Conservation (phyloP, 2,329 filamentous ascomycete genomes). For the Hymenoscyphus infarciens region DNA sequence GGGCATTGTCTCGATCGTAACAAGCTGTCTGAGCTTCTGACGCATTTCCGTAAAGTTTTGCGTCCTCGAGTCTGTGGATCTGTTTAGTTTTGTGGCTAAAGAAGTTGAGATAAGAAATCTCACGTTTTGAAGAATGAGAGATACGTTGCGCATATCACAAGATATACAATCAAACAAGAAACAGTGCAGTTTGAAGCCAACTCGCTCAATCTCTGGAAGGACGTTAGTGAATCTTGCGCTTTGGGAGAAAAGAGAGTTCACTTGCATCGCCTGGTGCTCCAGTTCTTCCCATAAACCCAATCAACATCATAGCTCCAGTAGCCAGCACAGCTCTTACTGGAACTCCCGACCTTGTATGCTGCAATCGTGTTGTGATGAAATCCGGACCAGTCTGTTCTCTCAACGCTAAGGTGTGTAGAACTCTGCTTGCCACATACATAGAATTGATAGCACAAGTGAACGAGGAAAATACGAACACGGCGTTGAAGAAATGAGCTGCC, state of each 20-base stretch:
- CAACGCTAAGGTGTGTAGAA: conserved; percentile 39
- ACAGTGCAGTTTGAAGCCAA: conserved; percentile 39
- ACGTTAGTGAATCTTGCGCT: conserved; percentile 12
- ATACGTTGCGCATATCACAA: conserved; percentile 41
- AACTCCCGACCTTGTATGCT: conserved; percentile 38
- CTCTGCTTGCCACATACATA: conserved; percentile 39
- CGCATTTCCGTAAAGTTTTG: conserved; percentile 39
- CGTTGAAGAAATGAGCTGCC: conserved; percentile 39
- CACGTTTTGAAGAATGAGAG: conserved; percentile 40
- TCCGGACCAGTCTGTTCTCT: conserved; percentile 40
- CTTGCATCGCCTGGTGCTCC: conserved; percentile 38
- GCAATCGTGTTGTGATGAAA: conserved; percentile 39
- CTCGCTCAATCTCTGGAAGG: conserved; percentile 37
- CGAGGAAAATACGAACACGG: conserved; percentile 39
- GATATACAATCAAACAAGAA: conserved; percentile 41
- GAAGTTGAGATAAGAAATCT: conserved; percentile 3
- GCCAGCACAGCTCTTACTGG: conserved; percentile 40
- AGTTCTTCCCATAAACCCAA: conserved; percentile 40
- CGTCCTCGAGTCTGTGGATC: conserved; percentile 36
- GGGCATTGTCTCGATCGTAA: conserved; percentile 37
- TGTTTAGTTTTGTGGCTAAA: neutral
- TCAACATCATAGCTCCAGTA: conserved; percentile 39
- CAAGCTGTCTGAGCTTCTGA: conserved; percentile 38
- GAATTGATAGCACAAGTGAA: conserved; percentile 40
- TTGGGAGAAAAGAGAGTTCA: neutral